These are phyloP conservation scores for Lagerstroemia speciosa DNA, from an alignment of 345 rosid genomes.

Conservation along the genomic window DNA sequence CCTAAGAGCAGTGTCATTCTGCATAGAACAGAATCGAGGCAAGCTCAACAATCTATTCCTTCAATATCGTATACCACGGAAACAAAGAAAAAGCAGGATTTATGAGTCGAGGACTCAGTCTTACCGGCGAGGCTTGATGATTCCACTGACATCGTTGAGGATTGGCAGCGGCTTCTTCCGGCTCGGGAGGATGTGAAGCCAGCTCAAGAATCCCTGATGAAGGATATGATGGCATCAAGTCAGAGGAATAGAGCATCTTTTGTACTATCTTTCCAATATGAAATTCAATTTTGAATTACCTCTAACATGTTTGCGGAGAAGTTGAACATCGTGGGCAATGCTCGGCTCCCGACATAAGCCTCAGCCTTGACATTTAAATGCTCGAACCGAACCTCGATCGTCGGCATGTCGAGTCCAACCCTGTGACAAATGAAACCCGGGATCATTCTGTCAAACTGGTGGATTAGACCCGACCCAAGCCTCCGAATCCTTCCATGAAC, in stretches of 20 bases:
- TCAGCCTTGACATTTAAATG: constrained; percentile 55
- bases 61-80: not conserved
- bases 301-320: constrained; percentile 39
- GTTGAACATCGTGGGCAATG: constrained; percentile 50
- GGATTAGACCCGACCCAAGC: too few relatives aligned
- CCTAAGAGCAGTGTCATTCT: constrained; percentile 57
- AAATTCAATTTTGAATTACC: too few relatives aligned
- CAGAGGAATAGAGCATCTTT: not conserved
- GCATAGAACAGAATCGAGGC: constrained; percentile 4
- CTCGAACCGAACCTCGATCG: constrained; percentile 82
- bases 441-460: not conserved
- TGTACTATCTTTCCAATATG: too few relatives aligned
- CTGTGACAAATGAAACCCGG: constrained; percentile 19
- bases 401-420: constrained; percentile 79
- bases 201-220: constrained; percentile 34
- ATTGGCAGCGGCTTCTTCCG: constrained; percentile 36
- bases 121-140: constrained; percentile 45
- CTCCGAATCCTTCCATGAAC: not conserved
- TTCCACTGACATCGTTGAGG: constrained; percentile 41
- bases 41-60: not conserved
- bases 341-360: constrained; percentile 55
- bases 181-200: constrained; percentile 39
- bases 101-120: not conserved
- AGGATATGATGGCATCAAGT: not conserved
- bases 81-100: not conserved